A percentile compares a stretch with the other conserved stretches of the same genome.
Conservation (phyloP, 192 early-diverging fungal genomes). For the Coemansia sp. region DNA sequence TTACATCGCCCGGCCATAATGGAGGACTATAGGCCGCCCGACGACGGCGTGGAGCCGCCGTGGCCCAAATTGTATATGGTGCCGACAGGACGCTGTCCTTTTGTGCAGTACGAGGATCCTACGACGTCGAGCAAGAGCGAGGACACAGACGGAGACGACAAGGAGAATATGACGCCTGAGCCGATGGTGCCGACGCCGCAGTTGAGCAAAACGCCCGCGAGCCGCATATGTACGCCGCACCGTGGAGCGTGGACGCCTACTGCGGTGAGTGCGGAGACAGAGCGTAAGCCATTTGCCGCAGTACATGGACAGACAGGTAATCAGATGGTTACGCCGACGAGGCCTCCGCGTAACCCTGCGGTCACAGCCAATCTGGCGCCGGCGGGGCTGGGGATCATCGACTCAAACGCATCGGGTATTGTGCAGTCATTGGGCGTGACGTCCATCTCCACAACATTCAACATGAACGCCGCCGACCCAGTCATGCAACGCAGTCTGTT, state of each 20-base stretch:
- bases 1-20: conserved; percentile 50
- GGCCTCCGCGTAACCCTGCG: conserved; percentile 19
- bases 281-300: background rate
- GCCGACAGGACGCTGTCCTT: conserved; percentile 53
- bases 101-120: conserved; percentile 57
- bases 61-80: conserved; percentile 59
- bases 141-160: conserved; percentile 47
- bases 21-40: conserved; percentile 49
- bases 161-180: conserved; percentile 52
- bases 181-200: conserved; percentile 37
- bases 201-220: conserved; percentile 50
- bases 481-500: conserved; percentile 43
- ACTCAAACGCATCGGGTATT: conserved; percentile 53
- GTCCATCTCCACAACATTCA: conserved; percentile 49
- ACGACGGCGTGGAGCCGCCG: conserved; percentile 44
- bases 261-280: background rate
- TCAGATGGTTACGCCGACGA: conserved; percentile 34
- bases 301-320: background rate
- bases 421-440: conserved; percentile 31
- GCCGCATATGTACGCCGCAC: conserved; percentile 29
- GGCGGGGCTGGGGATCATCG: conserved; percentile 19
- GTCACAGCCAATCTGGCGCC: background rate
- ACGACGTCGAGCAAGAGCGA: conserved; percentile 53
- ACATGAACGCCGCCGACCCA: conserved; percentile 29
- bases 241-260: conserved; percentile 19